A percentile compares a stretch with the other conserved stretches of the same genome.
phyloP scores from a whole-genome alignment of 176 grass and related monocot genomes.

The Tuctoria greenei region DNA sequence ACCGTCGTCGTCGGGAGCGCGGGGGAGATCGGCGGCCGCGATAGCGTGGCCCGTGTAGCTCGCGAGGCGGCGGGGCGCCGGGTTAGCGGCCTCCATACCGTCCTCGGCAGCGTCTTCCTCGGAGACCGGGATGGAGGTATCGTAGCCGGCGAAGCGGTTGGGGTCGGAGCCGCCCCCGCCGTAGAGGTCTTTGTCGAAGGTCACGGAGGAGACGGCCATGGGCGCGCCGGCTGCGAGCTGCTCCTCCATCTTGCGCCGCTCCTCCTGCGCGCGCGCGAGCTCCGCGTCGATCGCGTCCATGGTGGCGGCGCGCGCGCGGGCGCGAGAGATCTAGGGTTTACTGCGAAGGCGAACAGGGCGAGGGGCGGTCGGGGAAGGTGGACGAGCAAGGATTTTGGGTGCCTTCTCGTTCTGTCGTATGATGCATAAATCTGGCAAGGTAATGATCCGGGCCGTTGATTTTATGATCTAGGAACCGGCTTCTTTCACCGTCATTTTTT shows the following conservation, averaged over 20 bases:
- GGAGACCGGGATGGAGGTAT: conserved; percentile 81
- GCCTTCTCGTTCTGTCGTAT: neutral
- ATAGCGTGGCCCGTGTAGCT: conserved; percentile 71
- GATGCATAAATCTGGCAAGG: neutral
- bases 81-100: conserved; percentile 38
- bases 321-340: conserved; percentile 27
- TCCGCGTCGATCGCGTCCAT: conserved; percentile 90
- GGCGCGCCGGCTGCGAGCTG: conserved; percentile 33
- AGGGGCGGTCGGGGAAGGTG: neutral
- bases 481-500: too few species aligned
- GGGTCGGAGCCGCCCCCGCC: conserved; percentile 63
- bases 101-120: conserved; percentile 70
- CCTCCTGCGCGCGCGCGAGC: conserved; percentile 76
- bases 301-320: neutral
- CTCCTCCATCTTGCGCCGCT: conserved; percentile 89
- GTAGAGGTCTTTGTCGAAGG: conserved; percentile 94
- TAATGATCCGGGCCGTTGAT: neutral
- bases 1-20: conserved; percentile 56
- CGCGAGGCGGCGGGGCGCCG: conserved; percentile 61
- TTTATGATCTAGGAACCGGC: neutral
- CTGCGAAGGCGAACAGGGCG: neutral
- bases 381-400: neutral
- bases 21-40: conserved; percentile 67
- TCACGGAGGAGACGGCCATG: conserved; percentile 65
- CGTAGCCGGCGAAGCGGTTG: conserved; percentile 84